Percentiles rank a stretch among this genome's conserved stretches.
Conservation (phyloP, 306 rosid species). For the Castanopsis chinensis region DNA sequence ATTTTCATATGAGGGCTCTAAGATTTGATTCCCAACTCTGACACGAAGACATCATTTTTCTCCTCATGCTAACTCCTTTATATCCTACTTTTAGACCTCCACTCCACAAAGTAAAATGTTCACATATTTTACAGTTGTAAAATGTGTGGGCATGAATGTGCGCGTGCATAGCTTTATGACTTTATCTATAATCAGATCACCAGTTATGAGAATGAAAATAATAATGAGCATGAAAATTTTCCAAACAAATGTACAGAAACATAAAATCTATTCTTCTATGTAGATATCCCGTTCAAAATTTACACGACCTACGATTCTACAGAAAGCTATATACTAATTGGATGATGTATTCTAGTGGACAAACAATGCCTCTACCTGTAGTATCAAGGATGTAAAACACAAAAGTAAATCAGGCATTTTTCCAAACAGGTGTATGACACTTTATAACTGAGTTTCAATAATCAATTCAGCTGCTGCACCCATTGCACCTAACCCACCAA, state of each 20-base stretch:
- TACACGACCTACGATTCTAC: constrained; percentile 6
- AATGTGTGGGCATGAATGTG: too few species aligned
- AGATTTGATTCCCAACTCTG: too few species aligned
- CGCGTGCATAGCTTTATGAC: too few species aligned
- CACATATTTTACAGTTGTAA: too few species aligned
- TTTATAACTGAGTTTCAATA: constrained; percentile 36
- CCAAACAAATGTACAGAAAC: neutral
- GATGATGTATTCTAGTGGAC: neutral
- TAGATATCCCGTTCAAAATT: neutral
- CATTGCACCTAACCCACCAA: constrained; percentile 72
- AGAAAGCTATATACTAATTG: neutral
- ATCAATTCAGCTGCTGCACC: constrained; percentile 83
- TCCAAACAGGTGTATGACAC: neutral
- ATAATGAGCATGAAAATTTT: neutral
- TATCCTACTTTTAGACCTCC: too few species aligned
- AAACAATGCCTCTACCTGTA: neutral
- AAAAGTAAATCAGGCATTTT: neutral
- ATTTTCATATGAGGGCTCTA: too few species aligned
- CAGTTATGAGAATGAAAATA: neutral
- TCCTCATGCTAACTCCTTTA: too few species aligned
- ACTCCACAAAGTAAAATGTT: too few species aligned
- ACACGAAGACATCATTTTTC: too few species aligned
- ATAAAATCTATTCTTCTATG: neutral
- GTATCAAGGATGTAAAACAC: neutral
- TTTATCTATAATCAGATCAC: too few species aligned